Percentiles rank a stretch among this genome's conserved stretches.
Conservation (phyloP, 2,329 filamentous ascomycete species). For the Didymella arachidicola region DNA sequence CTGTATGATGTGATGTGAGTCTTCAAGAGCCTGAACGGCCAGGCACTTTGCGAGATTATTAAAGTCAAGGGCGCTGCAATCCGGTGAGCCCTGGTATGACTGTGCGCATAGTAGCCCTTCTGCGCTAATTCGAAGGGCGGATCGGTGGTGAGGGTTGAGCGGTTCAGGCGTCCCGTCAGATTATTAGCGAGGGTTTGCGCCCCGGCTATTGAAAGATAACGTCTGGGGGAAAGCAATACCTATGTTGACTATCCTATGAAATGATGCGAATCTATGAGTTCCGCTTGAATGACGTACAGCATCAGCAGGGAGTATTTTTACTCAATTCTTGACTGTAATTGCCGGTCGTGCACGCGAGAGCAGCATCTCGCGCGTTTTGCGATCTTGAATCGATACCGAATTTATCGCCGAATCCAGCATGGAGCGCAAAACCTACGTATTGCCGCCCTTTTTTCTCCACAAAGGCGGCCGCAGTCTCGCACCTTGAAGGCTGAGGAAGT, state of each 20-base stretch:
- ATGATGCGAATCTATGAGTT: neutral
- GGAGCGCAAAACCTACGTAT: constrained; percentile 2
- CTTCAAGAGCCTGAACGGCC: constrained; percentile 34
- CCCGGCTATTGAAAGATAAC: neutral
- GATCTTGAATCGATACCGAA: neutral
- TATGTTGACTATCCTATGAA: neutral
- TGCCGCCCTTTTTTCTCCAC: constrained; percentile 21
- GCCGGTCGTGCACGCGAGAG: neutral
- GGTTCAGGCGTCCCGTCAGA: constrained; percentile 16
- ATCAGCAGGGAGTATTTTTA: no score
- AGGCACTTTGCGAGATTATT: constrained; percentile 30
- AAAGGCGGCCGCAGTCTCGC: constrained; percentile 8
- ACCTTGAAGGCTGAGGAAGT: constrained; percentile 8
- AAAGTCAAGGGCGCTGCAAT: constrained; percentile 31
- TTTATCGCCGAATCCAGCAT: neutral
- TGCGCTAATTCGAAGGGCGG: constrained; percentile 17
- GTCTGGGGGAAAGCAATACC: neutral
- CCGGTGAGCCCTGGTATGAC: constrained; percentile 11
- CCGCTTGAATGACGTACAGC: no score
- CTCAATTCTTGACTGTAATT: no score
- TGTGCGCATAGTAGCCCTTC: constrained; percentile 21
- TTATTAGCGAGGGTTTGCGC: constrained; percentile 11
- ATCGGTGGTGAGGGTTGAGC: constrained; percentile 11
- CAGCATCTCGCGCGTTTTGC: neutral
- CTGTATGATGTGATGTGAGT: constrained; percentile 41